A percentile compares a stretch with the other conserved stretches of the same genome.
Conservation (phyloP, 1,139 yeast genomes). For the Nadsonia starkeyi-henricii region DNA sequence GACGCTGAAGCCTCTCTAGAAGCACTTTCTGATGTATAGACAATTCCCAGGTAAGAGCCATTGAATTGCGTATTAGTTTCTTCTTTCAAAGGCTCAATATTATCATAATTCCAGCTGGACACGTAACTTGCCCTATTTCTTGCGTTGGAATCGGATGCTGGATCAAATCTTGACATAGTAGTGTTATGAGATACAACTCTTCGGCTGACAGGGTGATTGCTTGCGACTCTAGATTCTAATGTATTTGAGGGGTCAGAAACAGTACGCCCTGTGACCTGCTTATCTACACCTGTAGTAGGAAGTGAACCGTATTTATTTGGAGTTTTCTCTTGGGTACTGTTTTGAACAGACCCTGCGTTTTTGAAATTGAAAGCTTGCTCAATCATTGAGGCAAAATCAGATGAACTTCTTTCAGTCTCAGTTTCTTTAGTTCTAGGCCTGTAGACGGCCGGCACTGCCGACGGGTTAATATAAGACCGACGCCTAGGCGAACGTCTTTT, state of each 20-base stretch:
- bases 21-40: conserved; percentile 2
- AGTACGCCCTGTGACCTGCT: conserved; percentile 1
- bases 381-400: conserved; percentile 4
- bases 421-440: conserved; percentile 1
- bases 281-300: background rate
- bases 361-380: conserved; percentile 4
- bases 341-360: background rate
- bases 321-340: background rate
- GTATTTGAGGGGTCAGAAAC: background rate
- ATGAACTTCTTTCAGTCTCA: conserved; percentile 1
- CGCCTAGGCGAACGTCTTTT: background rate
- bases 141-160: background rate
- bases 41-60: background rate
- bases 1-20: conserved; percentile 10
- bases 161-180: background rate
- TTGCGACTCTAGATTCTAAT: no score
- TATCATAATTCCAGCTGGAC: background rate
- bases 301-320: background rate
- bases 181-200: background rate
- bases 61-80: background rate
- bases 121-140: background rate
- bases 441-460: background rate
- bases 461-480: background rate
- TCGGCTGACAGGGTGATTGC: background rate
- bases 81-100: background rate